Base-by-base conservation (phyloP, 257 asterid species). In the Eustoma russellianum region DNA sequence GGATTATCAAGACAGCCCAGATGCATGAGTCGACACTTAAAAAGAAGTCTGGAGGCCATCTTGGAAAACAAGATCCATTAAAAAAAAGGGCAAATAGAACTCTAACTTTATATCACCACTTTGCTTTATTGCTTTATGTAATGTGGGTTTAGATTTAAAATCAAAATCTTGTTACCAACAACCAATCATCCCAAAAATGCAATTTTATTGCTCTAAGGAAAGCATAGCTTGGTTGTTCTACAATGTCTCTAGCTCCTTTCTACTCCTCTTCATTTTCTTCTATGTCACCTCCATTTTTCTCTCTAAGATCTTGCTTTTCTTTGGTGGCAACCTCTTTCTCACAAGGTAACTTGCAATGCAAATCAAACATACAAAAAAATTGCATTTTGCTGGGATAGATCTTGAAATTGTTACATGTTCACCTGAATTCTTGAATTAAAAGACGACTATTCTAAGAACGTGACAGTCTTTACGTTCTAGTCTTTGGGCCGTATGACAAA, bases 301-400 rank as follows among this genome's bases (percentile, higher is more conserved):
- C 50, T 69, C 82, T 55, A 77, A 74, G 54, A 45, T 83, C 59
- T 81, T 89, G 79, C 57, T 59, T 62, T 79, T 83, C 68, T 70
- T 86, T 50, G 97, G 95, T 40, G 97, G 84, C 67, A 79, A 78
- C 59, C 85, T 84, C 6, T 81, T 83, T 58, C 69, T 72, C 75
- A 82, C 66, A 60, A 86, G 96, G 97, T 86, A 51, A 24, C 30
- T 0, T 24, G 2, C 30, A 2, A 24, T 24, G 2, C 30, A 0
- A 24, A 0, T 24, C 3, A 24, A 24, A 24, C 30, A 24, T 24
- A 4, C 3, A 24, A 24, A 24, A 2, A 24, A 24, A 24, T 24
- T 24, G 3, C 3, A 24, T 24, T 24, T 24, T 24, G 1, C 11
- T 64, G 30, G 3, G 1, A 24, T 24, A 24, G 30, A 24, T 24